Conservation (phyloP, 768 basidiomycete genomes). For the Hypholoma sublateritium region DNA sequence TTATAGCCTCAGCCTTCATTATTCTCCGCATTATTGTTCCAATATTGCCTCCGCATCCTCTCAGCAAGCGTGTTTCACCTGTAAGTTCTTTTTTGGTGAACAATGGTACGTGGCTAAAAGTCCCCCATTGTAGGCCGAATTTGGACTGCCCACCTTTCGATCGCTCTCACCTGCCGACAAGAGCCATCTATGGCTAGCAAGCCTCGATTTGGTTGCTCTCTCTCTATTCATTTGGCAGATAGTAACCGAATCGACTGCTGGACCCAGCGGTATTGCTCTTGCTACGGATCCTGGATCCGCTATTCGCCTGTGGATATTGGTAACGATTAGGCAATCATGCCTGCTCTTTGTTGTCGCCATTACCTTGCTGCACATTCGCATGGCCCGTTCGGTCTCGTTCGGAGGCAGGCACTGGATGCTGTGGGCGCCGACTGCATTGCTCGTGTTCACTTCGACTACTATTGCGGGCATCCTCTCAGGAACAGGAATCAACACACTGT, state of each 20-base stretch:
- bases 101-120: constrained; percentile 16
- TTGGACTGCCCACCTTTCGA: constrained; percentile 69
- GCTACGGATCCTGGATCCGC: constrained; percentile 53
- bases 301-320: constrained; percentile 65
- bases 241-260: constrained; percentile 48
- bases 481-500: constrained; percentile 52
- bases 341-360: constrained; percentile 59
- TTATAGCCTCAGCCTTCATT: constrained; percentile 71
- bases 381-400: constrained; percentile 69
- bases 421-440: constrained; percentile 61
- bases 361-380: constrained; percentile 68
- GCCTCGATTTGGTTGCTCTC: constrained; percentile 63
- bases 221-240: constrained; percentile 68
- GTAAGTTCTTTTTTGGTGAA: constrained; percentile 39
- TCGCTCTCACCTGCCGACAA: constrained; percentile 69
- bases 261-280: constrained; percentile 41
- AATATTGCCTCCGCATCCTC: constrained; percentile 69
- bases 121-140: constrained; percentile 58
- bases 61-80: constrained; percentile 73
- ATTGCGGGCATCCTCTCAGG: constrained; percentile 59
- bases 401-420: constrained; percentile 73
- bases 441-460: constrained; percentile 56
- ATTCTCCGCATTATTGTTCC: constrained; percentile 76
- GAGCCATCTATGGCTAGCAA: constrained; percentile 71
- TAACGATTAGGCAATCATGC: constrained; percentile 68